phyloP scores from a whole-genome alignment of 805 yeast genomes.

The Clavispora fructus region DNA sequence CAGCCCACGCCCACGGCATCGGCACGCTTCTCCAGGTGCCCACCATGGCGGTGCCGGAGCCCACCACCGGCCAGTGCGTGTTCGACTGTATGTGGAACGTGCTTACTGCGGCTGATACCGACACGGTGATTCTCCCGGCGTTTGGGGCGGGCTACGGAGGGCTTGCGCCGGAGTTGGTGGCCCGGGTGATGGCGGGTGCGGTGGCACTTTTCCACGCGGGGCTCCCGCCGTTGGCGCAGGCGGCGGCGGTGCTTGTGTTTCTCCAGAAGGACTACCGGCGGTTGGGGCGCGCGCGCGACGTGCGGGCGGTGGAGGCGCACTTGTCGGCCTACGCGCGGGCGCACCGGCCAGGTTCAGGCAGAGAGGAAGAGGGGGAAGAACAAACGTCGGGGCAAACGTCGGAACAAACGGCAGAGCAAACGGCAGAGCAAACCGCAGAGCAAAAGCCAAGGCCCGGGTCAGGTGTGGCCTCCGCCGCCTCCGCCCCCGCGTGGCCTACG shows the following conservation, averaged over 20 bases:
- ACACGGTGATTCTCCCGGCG: constrained; percentile 20
- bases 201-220: constrained; percentile 12
- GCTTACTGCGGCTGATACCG: constrained; percentile 4
- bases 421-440: no score
- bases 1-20: constrained; percentile 7
- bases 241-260: constrained; percentile 16
- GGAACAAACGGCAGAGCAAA: no score
- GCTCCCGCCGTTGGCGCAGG: constrained; percentile 11
- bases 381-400: no score
- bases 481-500: not conserved
- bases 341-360: no score
- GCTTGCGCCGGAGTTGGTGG: constrained; percentile 11
- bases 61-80: constrained; percentile 6
- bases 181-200: constrained; percentile 19
- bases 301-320: not conserved
- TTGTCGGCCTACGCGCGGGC: not conserved
- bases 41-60: constrained; percentile 23
- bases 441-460: no score
- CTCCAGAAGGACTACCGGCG: constrained; percentile 14
- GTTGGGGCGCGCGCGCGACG: constrained; percentile 5
- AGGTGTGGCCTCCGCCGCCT: not conserved
- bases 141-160: constrained; percentile 25
- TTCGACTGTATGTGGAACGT: constrained; percentile 21
- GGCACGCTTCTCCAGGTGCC: constrained; percentile 12
- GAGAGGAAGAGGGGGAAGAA: no score